phyloP scores from a whole-genome alignment of 371 early-diverging fungal genomes.

The Zychaea mexicana region DNA sequence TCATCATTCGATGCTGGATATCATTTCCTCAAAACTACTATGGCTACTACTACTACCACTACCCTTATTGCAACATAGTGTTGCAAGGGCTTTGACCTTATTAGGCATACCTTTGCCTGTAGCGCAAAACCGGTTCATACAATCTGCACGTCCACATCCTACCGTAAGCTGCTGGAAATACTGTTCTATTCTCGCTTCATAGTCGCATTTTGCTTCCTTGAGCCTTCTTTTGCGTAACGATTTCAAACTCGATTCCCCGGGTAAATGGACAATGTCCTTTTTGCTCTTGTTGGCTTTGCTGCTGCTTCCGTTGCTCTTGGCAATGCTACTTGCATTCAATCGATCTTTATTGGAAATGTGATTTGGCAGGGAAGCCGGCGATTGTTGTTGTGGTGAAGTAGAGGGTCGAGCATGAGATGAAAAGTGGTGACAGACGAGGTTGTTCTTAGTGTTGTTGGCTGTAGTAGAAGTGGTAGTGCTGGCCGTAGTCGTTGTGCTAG shows the following conservation, averaged over 20 bases:
- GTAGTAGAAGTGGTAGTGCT: too few species aligned
- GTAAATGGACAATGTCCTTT: neutral
- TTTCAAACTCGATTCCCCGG: neutral
- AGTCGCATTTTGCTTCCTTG: constrained; percentile 38
- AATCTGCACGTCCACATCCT: constrained; percentile 40
- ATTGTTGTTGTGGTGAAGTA: neutral
- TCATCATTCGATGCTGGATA: too few species aligned
- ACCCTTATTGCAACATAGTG: too few species aligned
- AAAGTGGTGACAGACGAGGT: neutral
- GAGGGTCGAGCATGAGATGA: neutral
- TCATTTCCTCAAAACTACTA: too few species aligned
- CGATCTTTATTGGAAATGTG: neutral
- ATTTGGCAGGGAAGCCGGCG: neutral
- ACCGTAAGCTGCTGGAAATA: constrained; percentile 43
- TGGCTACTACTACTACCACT: too few species aligned
- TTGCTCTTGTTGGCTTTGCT: neutral
- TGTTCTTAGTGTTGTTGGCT: neutral
- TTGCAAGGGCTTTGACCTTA: neutral
- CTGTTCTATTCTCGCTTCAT: constrained; percentile 36
- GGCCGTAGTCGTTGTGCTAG: too few species aligned
- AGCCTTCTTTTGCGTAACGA: constrained; percentile 25
- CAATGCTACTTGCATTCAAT: neutral
- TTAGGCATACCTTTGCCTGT: constrained; percentile 32
- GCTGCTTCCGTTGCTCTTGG: neutral
- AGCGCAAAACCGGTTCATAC: constrained; percentile 48